A percentile compares a stretch with the other conserved stretches of the same genome.
phyloP scores from a whole-genome alignment of 495 filamentous ascomycete species.

The Talaromyces liani region DNA sequence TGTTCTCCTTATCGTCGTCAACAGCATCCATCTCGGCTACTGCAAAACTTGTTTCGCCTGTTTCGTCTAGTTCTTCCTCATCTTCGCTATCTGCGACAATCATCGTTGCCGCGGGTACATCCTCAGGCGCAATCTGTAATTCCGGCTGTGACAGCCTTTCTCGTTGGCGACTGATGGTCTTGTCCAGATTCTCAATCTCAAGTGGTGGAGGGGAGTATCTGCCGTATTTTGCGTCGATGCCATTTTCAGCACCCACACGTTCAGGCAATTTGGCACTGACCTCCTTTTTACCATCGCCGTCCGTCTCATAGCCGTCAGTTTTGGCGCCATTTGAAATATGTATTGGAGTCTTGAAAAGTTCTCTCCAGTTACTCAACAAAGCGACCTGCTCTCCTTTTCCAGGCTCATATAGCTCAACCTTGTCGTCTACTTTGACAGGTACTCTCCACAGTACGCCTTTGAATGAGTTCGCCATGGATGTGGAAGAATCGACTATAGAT shows the following conservation, averaged over 20 bases:
- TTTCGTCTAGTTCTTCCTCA: neutral
- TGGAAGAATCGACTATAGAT: neutral
- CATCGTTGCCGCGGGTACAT: neutral
- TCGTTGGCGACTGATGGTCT: neutral
- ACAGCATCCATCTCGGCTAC: neutral
- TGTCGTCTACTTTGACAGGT: slow-evolving; percentile 18
- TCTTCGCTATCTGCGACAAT: slow-evolving; percentile 4
- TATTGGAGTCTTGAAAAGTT: slow-evolving; percentile 35
- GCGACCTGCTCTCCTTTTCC: slow-evolving; percentile 36
- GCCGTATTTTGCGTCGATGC: neutral
- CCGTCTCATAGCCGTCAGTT: neutral
- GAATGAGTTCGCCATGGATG: slow-evolving; percentile 24
- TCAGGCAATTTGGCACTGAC: neutral
- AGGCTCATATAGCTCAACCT: slow-evolving; percentile 28
- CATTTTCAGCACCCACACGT: neutral
- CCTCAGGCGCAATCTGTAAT: neutral
- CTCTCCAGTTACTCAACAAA: slow-evolving; percentile 45
- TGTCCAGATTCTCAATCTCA: slow-evolving; percentile 5
- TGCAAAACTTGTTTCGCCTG: neutral
- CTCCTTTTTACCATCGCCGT: neutral
- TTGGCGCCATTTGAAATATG: neutral
- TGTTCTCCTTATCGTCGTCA: neutral
- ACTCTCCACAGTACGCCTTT: slow-evolving; percentile 35
- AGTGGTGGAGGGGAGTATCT: slow-evolving; percentile 6
- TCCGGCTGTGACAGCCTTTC: neutral